Evolutionary conservation across 78 protist genomes (phyloP).

Genomic region (Guillardia theta): DNA sequence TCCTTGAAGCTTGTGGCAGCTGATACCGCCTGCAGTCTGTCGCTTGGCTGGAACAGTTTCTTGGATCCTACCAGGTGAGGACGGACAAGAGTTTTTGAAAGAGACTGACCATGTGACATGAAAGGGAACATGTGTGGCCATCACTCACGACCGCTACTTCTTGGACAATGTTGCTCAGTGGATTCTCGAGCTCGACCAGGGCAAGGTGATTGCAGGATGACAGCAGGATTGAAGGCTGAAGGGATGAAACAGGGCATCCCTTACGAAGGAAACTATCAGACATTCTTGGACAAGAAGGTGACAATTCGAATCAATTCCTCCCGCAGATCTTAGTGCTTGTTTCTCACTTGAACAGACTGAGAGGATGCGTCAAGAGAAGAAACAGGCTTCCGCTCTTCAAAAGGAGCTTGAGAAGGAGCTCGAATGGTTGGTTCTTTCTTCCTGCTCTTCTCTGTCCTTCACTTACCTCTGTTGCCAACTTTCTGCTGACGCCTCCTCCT

Average conservation of each 20-base stretch:
- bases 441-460: too few relatives aligned
- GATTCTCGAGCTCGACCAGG: conserved; percentile 56
- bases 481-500: too few relatives aligned
- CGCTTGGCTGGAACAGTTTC: conserved; percentile 8
- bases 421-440: too few relatives aligned
- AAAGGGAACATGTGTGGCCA: neutral
- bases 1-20: neutral
- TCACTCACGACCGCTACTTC: conserved; percentile 27
- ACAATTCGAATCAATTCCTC: neutral
- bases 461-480: too few relatives aligned
- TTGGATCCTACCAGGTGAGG: neutral
- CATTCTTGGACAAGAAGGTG: conserved; percentile 39
- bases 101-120: too few relatives aligned
- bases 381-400: neutral
- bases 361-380: conserved; percentile 22
- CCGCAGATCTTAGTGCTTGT: too few relatives aligned
- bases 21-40: too few relatives aligned
- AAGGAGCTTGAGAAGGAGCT: conserved; percentile 42
- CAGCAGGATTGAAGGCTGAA: too few relatives aligned
- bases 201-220: too few relatives aligned
- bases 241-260: conserved; percentile 54
- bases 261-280: conserved; percentile 51
- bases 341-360: too few relatives aligned
- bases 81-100: too few relatives aligned
- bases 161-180: conserved; percentile 15